Conservation (phyloP, 805 yeast species). For the Kregervanrija pseudodelftensis region DNA sequence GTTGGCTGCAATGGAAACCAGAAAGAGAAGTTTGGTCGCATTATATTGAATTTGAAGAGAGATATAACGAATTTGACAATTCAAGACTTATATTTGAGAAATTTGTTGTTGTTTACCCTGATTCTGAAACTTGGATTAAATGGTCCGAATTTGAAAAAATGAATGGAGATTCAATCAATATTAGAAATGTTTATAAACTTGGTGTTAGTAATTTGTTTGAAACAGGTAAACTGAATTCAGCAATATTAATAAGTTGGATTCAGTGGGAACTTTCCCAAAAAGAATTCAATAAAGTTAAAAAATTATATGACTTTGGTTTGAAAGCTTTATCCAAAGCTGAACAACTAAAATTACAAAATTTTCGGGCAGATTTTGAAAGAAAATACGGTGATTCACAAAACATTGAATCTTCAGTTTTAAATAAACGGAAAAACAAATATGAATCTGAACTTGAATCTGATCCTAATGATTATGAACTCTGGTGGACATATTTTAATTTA, state of each 20-base stretch:
- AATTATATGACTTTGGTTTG: conserved; percentile 47
- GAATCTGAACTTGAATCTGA: conserved; percentile 37
- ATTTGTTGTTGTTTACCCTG: conserved; percentile 48
- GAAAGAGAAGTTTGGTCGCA: conserved; percentile 61
- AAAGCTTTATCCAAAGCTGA: conserved; percentile 29
- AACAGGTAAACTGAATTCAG: conserved; percentile 27
- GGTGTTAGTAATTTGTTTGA: conserved; percentile 49
- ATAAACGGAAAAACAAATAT: conserved; percentile 51
- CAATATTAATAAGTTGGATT: conserved; percentile 50
- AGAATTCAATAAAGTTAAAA: conserved; percentile 58
- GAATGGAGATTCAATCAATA: conserved; percentile 36
- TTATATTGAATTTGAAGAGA: conserved; percentile 61
- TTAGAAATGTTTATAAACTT: conserved; percentile 58
- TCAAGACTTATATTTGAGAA: conserved; percentile 53
- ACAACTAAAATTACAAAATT: conserved; percentile 31
- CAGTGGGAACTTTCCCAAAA: conserved; percentile 57
- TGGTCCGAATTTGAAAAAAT: conserved; percentile 71
- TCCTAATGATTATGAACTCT: conserved; percentile 61
- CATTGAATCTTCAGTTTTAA: conserved; percentile 43
- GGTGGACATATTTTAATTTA: conserved; percentile 72
- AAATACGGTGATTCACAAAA: conserved; percentile 50
- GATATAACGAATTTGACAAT: conserved; percentile 46
- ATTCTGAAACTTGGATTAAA: conserved; percentile 54
- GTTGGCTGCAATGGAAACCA: conserved; percentile 83
- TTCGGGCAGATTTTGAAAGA: conserved; percentile 55